phyloP scores from a whole-genome alignment of 805 yeast genomes.

The Yamadazyma sp. region DNA sequence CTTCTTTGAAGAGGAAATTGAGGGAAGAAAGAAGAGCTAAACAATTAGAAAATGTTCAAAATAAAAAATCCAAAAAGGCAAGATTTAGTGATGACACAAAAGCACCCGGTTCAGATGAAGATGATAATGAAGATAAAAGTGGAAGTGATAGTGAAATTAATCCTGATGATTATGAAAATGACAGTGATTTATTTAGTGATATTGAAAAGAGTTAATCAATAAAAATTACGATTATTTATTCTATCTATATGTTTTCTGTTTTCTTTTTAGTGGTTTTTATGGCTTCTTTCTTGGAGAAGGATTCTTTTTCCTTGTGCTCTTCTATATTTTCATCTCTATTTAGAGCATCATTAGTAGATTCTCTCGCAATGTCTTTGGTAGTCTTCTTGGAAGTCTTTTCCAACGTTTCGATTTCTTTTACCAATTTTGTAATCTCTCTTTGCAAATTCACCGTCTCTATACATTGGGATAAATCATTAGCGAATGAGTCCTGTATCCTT shows the following conservation, averaged over 20 bases:
- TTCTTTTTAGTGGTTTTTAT: too few species aligned
- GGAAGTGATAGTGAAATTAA: slow-evolving; percentile 26
- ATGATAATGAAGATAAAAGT: slow-evolving; percentile 17
- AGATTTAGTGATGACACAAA: slow-evolving; percentile 54
- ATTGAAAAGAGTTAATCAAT: slow-evolving; percentile 6
- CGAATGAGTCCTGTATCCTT: too few species aligned
- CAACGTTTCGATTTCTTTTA: too few species aligned
- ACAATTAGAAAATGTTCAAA: slow-evolving; percentile 75
- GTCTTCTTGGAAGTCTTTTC: too few species aligned
- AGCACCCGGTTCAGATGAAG: slow-evolving; percentile 32
- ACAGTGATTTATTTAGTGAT: slow-evolving; percentile 46
- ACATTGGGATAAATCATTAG: too few species aligned
- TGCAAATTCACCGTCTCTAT: too few species aligned
- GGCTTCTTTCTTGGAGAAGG: too few species aligned
- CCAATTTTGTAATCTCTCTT: too few species aligned
- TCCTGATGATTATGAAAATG: slow-evolving; percentile 48
- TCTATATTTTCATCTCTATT: too few species aligned
- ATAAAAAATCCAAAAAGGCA: slow-evolving; percentile 63
- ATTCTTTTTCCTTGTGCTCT: too few species aligned
- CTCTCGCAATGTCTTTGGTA: too few species aligned
- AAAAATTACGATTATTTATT: slow-evolving; percentile 5
- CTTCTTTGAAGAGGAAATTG: slow-evolving; percentile 56
- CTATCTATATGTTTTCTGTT: background rate
- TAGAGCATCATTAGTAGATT: too few species aligned
- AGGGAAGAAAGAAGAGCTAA: slow-evolving; percentile 70